A percentile compares a stretch with the other conserved stretches of the same genome.
Evolutionary conservation across 208 protist genomes (phyloP).

Genomic region (Herpetomonas samuelpessoai): DNA sequence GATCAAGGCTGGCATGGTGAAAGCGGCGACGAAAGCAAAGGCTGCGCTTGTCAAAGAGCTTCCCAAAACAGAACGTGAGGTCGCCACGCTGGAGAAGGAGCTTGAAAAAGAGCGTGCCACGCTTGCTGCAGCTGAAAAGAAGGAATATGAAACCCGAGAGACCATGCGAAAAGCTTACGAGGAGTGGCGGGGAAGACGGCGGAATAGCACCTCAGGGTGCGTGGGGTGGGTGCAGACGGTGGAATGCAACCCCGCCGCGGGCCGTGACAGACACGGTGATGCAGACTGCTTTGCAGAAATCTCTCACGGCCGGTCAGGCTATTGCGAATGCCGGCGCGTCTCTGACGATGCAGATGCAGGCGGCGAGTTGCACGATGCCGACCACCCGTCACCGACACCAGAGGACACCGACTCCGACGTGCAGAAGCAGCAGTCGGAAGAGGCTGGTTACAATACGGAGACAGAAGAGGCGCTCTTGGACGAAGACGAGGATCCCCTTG

Average conservation of each 20-base stretch:
- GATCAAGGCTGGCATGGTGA: conserved; percentile 30
- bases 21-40: conserved; percentile 21
- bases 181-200: conserved; percentile 9
- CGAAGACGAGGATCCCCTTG: too few relatives aligned
- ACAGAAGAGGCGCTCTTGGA: neutral
- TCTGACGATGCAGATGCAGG: neutral
- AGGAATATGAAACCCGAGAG: conserved; percentile 28
- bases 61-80: conserved; percentile 12
- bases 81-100: conserved; percentile 9
- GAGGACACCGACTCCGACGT: too few relatives aligned
- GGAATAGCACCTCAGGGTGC: conserved; percentile 12
- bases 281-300: conserved; percentile 42
- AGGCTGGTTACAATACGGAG: neutral
- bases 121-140: conserved; percentile 23
- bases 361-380: neutral
- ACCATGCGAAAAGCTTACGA: conserved; percentile 16
- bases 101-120: conserved; percentile 8
- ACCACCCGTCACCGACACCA: too few relatives aligned
- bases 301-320: conserved; percentile 23
- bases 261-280: conserved; percentile 14
- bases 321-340: conserved; percentile 43
- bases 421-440: neutral
- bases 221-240: conserved; percentile 47
- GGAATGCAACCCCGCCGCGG: conserved; percentile 27
- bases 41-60: conserved; percentile 14